Percentiles rank a stretch among this genome's conserved stretches.
Evolutionary conservation across 352 stramenopile genomes (phyloP).

Genomic region (Phytophthora pluvialis): DNA sequence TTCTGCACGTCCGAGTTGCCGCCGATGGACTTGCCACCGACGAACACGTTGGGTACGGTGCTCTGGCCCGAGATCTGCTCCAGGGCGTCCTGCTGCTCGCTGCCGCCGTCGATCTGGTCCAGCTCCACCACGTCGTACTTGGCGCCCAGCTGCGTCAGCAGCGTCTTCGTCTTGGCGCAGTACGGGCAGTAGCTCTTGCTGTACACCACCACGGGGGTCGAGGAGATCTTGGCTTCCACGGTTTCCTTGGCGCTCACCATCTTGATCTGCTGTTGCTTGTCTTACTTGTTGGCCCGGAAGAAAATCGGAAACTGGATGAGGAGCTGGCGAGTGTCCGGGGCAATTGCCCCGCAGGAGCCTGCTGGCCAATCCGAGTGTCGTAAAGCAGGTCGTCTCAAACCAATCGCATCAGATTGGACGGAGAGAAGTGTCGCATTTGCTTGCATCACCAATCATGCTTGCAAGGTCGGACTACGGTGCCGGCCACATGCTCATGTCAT

Average conservation of each 20-base stretch:
- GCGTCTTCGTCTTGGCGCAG: conserved; percentile 83
- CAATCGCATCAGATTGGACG: conserved; percentile 13
- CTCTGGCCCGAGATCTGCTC: conserved; percentile 85
- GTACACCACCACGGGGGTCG: conserved; percentile 80
- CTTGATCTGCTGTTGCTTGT: conserved; percentile 17
- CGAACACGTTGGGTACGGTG: conserved; percentile 98
- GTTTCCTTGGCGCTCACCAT: conserved; percentile 72
- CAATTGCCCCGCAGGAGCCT: not conserved
- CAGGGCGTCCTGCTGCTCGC: conserved; percentile 65
- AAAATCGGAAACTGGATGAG: conserved; percentile 19
- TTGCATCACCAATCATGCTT: conserved; percentile 7
- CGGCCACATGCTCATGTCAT: no score
- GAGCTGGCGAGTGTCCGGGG: not conserved
- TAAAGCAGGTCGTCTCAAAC: not conserved
- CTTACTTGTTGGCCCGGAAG: conserved; percentile 9
- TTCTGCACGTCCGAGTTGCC: conserved; percentile 95
- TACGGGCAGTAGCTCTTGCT: conserved; percentile 97
- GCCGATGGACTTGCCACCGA: conserved; percentile 94
- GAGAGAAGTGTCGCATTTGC: conserved; percentile 11
- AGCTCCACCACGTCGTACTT: conserved; percentile 71
- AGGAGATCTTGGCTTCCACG: conserved; percentile 68
- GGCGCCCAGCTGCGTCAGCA: conserved; percentile 61
- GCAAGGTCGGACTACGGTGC: not conserved
- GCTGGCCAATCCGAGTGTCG: conserved; percentile 11
- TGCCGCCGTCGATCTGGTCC: conserved; percentile 55